These are phyloP conservation scores for Pseudognaphalium luteoalbum DNA, from an alignment of 129 eudicot genomes.

Conservation along the genomic window DNA sequence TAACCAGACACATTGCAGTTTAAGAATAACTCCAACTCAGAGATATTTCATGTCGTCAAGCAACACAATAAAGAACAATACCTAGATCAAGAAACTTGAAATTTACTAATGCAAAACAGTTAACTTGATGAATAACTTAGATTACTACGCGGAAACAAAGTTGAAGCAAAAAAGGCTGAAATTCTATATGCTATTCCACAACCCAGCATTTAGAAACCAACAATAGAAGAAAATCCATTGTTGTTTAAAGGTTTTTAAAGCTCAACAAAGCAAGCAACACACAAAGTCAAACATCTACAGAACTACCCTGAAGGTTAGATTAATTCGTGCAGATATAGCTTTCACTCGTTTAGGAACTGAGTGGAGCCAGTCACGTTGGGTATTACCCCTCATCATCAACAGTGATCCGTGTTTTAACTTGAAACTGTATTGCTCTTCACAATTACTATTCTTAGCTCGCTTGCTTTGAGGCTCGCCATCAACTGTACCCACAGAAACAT, in stretches of 20 bases:
- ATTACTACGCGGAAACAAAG: no score
- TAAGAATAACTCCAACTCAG: no score
- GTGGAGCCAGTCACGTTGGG: constrained; percentile 90
- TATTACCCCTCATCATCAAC: constrained; percentile 81
- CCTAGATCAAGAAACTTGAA: no score
- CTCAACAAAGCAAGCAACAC: background rate
- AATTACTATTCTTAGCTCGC: constrained; percentile 44
- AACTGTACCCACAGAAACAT: constrained; percentile 6
- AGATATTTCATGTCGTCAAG: no score
- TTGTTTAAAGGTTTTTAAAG: background rate
- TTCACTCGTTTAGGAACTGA: constrained; percentile 90
- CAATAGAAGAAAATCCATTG: background rate
- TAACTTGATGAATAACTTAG: no score
- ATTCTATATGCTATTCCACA: background rate
- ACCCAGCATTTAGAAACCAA: background rate
- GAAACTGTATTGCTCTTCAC: constrained; percentile 48
- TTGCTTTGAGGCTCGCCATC: constrained; percentile 58
- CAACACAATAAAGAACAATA: no score
- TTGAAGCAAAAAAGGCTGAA: background rate
- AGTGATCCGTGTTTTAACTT: constrained; percentile 79
- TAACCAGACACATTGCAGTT: no score
- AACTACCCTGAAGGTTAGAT: constrained; percentile 87
- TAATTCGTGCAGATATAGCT: constrained; percentile 60
- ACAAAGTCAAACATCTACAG: constrained; percentile 8
- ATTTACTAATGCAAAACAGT: no score